Percentiles rank a stretch among this genome's conserved stretches.
Conservation (phyloP, 345 rosid species). For the Moringa oleifera region DNA sequence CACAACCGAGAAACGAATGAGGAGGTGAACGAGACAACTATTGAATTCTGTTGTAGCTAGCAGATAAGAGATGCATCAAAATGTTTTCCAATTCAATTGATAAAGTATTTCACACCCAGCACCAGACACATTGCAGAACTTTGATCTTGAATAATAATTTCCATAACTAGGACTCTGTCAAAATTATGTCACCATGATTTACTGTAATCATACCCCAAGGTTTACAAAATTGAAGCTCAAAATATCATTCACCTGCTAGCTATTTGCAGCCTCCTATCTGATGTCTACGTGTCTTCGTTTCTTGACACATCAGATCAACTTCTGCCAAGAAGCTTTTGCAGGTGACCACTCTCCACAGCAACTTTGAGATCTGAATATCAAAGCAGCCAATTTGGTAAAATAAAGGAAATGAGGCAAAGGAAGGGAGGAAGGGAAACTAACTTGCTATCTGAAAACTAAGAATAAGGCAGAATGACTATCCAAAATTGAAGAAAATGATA, state of each 20-base stretch:
- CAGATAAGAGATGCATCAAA: background rate
- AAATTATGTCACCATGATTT: background rate
- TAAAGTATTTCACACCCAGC: background rate
- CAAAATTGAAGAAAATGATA: background rate
- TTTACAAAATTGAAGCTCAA: slow-evolving; percentile 2
- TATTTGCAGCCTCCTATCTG: background rate
- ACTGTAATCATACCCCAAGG: background rate
- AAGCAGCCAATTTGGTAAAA: slow-evolving; percentile 6
- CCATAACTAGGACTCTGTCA: background rate
- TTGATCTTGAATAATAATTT: slow-evolving; percentile 1
- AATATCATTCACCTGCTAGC: background rate
- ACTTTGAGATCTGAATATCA: slow-evolving; percentile 47
- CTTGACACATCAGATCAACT: slow-evolving; percentile 13
- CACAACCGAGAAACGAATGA: too few species aligned
- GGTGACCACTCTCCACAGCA: slow-evolving; percentile 36
- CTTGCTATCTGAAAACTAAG: background rate
- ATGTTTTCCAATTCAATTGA: background rate
- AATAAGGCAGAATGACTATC: background rate
- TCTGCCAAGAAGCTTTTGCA: slow-evolving; percentile 41
- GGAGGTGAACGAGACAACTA: too few species aligned
- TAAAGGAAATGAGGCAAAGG: background rate
- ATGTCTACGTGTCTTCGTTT: background rate
- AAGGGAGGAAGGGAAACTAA: too few species aligned
- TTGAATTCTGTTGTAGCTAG: too few species aligned
- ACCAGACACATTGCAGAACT: background rate